Evolutionary conservation across 768 basidiomycete species (phyloP), one percentile per base, ranked within the genome.

Genomic region (Tulasnella sp.): DNA sequence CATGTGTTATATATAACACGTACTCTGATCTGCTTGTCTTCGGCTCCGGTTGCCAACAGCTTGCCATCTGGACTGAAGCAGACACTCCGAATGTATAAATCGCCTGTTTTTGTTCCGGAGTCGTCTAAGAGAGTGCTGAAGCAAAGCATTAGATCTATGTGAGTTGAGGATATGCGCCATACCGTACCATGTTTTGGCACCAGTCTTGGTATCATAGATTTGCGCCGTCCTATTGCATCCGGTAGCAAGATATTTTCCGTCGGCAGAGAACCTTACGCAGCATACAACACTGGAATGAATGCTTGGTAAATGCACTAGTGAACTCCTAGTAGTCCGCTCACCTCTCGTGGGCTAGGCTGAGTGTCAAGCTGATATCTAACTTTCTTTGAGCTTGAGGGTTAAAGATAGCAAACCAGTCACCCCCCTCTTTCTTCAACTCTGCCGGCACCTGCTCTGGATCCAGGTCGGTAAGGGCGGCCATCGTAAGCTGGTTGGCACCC

Each of bases 221-320:
- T 96, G 92, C 17, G 92, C 90, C 0, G 90, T 89, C 39, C 89
- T 77, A 71, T 98, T 98, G 71, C 93, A 98, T 11, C 94, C 94
- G 3, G 94, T 97, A 29, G 94, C 94, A 31, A 97, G 78, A 60
- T 76, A 82, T 68, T 87, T 90, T 25, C 93, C 90, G 69, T 98
- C 92, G 12, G 89, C 86, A 50, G 90, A 94, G 71, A 96, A 94
- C 59, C 86, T 79, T 25, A 96, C 91, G 65, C 92, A 96, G 64
- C 93, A 88, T 7, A 86, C 84, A 21, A 86, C 84, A 59, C 84
- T 84, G 59, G 25, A 9, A 27, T 29, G 3, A 39, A 19, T 15
- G 39, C 36, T 21, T 55, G 39, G 41, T 6, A 35, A 12, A 27
- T 42, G 17, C 12, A 14, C 36, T 21, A 31, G 15, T 19, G 19